A percentile compares a stretch with the other conserved stretches of the same genome.
phyloP scores from a whole-genome alignment of 208 protist genomes.

The Tritrichomonas foetus region DNA sequence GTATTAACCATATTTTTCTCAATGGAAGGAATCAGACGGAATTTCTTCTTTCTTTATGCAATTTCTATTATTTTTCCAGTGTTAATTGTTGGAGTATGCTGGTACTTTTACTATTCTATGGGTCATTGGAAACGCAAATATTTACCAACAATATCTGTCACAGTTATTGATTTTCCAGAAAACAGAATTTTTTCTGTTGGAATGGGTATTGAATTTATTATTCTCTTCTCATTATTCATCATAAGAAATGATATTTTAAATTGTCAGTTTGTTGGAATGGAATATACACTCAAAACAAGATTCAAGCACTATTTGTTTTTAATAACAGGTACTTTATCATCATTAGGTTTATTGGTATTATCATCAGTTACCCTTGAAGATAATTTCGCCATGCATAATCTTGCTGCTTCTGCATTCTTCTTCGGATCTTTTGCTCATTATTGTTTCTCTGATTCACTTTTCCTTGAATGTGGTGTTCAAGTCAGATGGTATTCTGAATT shows the following conservation, averaged over 20 bases:
- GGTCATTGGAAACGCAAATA: neutral
- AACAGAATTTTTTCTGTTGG: neutral
- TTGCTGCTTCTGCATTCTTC: neutral
- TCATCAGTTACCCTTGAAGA: neutral
- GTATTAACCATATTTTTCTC: too few relatives aligned
- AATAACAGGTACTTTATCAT: neutral
- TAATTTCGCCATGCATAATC: neutral
- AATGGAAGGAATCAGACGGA: neutral
- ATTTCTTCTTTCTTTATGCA: neutral
- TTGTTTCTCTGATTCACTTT: neutral
- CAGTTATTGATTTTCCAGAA: conserved; percentile 1
- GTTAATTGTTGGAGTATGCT: neutral
- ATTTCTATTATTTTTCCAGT: neutral
- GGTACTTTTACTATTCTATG: neutral
- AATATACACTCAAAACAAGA: neutral
- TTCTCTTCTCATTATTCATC: neutral
- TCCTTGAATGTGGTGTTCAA: neutral
- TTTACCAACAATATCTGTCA: neutral
- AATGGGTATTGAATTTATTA: neutral
- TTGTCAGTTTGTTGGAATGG: neutral
- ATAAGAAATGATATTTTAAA: neutral
- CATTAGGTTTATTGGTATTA: neutral
- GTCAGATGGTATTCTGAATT: neutral
- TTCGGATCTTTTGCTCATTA: neutral
- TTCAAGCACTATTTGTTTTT: neutral